Conservation (phyloP, 345 rosid species). For the Aquilaria sinensis region DNA sequence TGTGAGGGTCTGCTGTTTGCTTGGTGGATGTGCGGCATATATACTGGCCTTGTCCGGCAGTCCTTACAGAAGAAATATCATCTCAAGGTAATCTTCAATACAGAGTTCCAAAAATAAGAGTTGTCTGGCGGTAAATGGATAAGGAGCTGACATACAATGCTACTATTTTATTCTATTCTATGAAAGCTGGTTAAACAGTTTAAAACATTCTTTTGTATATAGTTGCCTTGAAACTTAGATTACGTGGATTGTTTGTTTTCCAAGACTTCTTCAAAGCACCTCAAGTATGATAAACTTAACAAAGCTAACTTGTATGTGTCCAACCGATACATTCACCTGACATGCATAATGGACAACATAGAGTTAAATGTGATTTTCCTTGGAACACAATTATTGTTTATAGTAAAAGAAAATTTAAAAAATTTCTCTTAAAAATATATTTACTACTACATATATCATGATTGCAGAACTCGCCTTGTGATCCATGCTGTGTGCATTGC, state of each 20-base stretch:
- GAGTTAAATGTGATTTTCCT: background rate
- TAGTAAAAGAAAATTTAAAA: no score
- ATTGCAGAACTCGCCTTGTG: conserved; percentile 85
- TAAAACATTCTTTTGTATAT: no score
- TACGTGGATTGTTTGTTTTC: background rate
- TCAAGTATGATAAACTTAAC: no score
- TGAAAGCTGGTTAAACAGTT: no score
- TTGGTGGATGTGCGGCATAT: conserved; percentile 99
- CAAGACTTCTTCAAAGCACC: background rate
- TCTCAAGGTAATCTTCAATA: conserved; percentile 51
- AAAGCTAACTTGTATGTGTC: background rate
- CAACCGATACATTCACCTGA: no score
- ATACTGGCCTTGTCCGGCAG: conserved; percentile 79
- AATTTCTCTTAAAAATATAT: no score
- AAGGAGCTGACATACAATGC: no score
- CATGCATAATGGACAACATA: background rate
- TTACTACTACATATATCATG: background rate
- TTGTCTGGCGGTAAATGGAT: no score
- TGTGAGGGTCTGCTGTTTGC: conserved; percentile 87
- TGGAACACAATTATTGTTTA: no score
- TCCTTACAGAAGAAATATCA: conserved; percentile 85
- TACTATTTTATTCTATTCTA: no score
- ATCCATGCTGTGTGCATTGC: conserved; percentile 73
- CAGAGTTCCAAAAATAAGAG: background rate
- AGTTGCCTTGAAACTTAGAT: no score